Evolutionary conservation across 306 rosid genomes (phyloP).

Genomic region (Canavalia ensiformis): DNA sequence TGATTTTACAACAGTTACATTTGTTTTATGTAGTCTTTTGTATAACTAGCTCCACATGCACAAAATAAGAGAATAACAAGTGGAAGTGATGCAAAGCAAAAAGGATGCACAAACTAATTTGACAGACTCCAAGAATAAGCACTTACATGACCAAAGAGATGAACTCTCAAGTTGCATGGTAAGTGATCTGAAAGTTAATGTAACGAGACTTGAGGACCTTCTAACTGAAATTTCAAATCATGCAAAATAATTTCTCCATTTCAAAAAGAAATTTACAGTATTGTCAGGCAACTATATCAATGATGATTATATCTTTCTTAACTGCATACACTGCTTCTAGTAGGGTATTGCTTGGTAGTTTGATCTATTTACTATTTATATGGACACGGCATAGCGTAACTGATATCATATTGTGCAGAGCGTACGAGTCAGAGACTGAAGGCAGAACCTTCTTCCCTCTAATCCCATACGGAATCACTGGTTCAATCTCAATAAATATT

Average conservation of each 20-base stretch:
- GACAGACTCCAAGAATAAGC: constrained; percentile 18
- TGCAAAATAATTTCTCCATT: constrained; percentile 36
- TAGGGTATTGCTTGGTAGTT: constrained; percentile 50
- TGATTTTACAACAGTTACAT: background rate
- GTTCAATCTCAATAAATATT: constrained; percentile 57
- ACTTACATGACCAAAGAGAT: constrained; percentile 17
- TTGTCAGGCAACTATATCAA: constrained; percentile 44
- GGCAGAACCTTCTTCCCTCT: constrained; percentile 97
- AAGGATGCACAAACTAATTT: constrained; percentile 15
- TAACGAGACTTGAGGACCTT: constrained; percentile 17
- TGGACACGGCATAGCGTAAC: constrained; percentile 56
- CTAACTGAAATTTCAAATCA: constrained; percentile 36
- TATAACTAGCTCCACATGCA: background rate
- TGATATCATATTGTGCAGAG: constrained; percentile 49
- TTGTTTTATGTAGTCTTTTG: background rate
- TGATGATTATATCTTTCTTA: constrained; percentile 49
- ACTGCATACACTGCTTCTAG: constrained; percentile 55
- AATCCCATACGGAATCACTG: constrained; percentile 53
- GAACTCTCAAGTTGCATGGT: constrained; percentile 26
- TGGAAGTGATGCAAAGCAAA: background rate
- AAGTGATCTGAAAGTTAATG: background rate
- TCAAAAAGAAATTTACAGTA: constrained; percentile 54
- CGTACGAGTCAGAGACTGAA: constrained; percentile 84
- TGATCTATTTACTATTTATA: constrained; percentile 65
- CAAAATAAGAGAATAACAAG: constrained; percentile 12